Percentiles rank a stretch among this genome's conserved stretches.
phyloP scores from a whole-genome alignment of 129 eudicot species.

The Pseudognaphalium luteoalbum region DNA sequence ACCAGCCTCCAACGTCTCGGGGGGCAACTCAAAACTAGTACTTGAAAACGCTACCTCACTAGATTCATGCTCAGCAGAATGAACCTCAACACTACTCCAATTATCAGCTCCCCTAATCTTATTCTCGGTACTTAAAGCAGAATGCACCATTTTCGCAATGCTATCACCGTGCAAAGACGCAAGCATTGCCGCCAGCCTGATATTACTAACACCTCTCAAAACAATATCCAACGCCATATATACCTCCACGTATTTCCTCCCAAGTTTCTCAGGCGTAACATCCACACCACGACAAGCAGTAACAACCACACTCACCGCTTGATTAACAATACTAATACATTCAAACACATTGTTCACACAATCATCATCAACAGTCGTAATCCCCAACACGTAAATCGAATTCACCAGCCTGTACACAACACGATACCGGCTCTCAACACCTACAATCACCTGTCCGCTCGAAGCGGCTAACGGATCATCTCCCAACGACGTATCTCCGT shows the following conservation, averaged over 20 bases:
- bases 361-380: slow-evolving; percentile 67
- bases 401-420: slow-evolving; percentile 77
- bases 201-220: slow-evolving; percentile 84
- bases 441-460: slow-evolving; percentile 90
- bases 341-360: slow-evolving; percentile 71
- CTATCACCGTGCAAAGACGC: slow-evolving; percentile 88
- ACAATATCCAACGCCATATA: slow-evolving; percentile 97
- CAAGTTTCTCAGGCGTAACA: slow-evolving; percentile 85
- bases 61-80: slow-evolving; percentile 69
- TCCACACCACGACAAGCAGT: slow-evolving; percentile 97
- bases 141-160: slow-evolving; percentile 94
- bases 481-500: slow-evolving; percentile 53
- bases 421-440: slow-evolving; percentile 77
- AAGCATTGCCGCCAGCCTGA: slow-evolving; percentile 87
- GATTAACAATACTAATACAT: slow-evolving; percentile 77
- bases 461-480: slow-evolving; percentile 96
- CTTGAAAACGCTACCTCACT: slow-evolving; percentile 57
- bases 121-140: slow-evolving; percentile 75
- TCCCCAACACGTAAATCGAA: slow-evolving; percentile 71
- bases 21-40: slow-evolving; percentile 73
- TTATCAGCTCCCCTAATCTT: slow-evolving; percentile 87
- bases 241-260: slow-evolving; percentile 80
- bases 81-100: slow-evolving; percentile 58
- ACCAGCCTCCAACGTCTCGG: slow-evolving; percentile 85
- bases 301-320: slow-evolving; percentile 79